phyloP scores from a whole-genome alignment of 805 yeast species.

The Geotrichum ghanense region DNA sequence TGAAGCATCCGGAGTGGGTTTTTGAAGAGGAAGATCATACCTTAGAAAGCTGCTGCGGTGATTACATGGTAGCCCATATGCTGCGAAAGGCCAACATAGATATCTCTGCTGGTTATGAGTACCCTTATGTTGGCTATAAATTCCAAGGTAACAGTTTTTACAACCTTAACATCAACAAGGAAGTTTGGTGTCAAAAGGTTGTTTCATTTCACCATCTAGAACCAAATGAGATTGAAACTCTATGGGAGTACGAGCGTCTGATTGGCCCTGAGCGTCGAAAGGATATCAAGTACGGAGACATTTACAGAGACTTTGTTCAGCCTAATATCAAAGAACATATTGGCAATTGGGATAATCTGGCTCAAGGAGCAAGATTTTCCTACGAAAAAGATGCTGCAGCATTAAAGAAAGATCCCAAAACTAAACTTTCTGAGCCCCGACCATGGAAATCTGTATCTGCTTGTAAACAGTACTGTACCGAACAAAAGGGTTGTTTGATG shows the following conservation, averaged over 20 bases:
- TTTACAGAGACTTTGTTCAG: conserved; percentile 13
- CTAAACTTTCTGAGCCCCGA: conserved; percentile 3
- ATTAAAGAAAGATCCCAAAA: neutral
- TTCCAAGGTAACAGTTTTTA: conserved; percentile 13
- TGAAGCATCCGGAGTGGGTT: conserved; percentile 9
- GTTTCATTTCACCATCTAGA: conserved; percentile 24
- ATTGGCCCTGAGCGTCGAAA: conserved; percentile 1
- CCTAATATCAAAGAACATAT: conserved; percentile 11
- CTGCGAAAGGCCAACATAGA: conserved; percentile 13
- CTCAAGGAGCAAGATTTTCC: neutral
- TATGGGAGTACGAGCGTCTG: conserved; percentile 20
- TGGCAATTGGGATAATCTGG: conserved; percentile 14
- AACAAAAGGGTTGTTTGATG: conserved; percentile 6
- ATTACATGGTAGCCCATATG: conserved; percentile 21
- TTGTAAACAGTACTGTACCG: conserved; percentile 9
- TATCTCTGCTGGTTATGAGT: conserved; percentile 7
- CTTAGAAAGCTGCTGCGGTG: conserved; percentile 26
- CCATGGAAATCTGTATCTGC: conserved; percentile 11
- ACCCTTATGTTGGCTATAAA: conserved; percentile 7
- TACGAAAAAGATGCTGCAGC: neutral
- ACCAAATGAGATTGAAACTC: conserved; percentile 20
- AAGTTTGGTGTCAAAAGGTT: conserved; percentile 23
- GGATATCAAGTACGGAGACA: conserved; percentile 11
- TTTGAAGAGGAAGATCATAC: conserved; percentile 16
- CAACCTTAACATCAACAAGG: conserved; percentile 8